Evolutionary conservation across 768 basidiomycete genomes (phyloP), one percentile per base, ranked within the genome.

Genomic region (Rhizopogon salebrosus): DNA sequence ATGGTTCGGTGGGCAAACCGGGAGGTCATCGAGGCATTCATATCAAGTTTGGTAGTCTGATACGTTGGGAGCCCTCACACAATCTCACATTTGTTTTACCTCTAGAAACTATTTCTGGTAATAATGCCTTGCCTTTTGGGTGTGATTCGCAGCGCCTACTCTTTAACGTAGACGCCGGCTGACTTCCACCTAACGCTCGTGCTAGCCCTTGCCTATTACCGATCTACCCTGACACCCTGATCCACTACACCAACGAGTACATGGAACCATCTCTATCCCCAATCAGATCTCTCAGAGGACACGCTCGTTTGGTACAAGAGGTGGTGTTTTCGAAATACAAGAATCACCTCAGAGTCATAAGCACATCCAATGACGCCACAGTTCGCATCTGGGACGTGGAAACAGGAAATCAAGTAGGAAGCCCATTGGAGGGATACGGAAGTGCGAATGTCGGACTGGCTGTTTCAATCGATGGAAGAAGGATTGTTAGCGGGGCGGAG

Each of bases 381-480:
- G n/a, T n/a, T 35, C 41, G 48, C 3, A 48, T 53, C 14, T 53
- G 45, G 52, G 43, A 53, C 20, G 43, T n/a, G n/a, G n/a, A n/a
- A n/a, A n/a, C n/a, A n/a, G n/a, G n/a, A n/a, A n/a, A n/a, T n/a
- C n/a, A n/a, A 23, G 23, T 57, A 3, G 31, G 53, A 22, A 35
- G 22, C 13, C 41, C 45, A 6, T 29, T 56, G 27, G n/a, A 16
- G 29, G 55, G 40, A 5, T 52, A 56, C 41, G 23, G 4, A 8
- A n/a, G 48, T 18, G 18, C 11, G 6, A 49, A 49, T 18, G 4
- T 16, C 3, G 20, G 46, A 42, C 49, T 57, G 9, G 57, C 43
- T 13, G 51, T 58, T 34, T 58, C 57, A 27, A 51, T 52, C 7
- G 52, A 57, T 38, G 56, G 59, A 26, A 48, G 18, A 18, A 38